Evolutionary conservation across 495 filamentous ascomycete species (phyloP).

Genomic region (Aspergillus taichungensis): DNA sequence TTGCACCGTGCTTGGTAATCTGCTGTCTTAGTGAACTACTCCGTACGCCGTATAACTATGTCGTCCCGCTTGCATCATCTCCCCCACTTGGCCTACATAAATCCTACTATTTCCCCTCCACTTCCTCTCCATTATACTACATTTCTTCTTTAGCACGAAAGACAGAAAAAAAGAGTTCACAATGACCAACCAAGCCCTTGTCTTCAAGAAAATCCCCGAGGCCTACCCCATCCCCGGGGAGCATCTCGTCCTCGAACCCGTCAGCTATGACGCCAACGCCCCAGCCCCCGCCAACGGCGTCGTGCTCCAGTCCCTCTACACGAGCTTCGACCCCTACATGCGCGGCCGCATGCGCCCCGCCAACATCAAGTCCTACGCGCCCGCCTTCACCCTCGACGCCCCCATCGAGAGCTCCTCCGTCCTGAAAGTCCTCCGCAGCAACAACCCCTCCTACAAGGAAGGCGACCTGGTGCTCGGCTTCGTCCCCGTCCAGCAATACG

Average conservation of each 20-base stretch:
- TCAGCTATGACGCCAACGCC: slow-evolving; percentile 55
- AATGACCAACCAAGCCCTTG: slow-evolving; percentile 64
- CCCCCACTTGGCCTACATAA: no score
- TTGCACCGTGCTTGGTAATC: no score
- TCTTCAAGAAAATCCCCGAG: slow-evolving; percentile 65
- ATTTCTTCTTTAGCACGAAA: no score
- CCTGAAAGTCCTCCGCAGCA: slow-evolving; percentile 58
- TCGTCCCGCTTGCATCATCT: no score
- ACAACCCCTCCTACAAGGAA: slow-evolving; percentile 47
- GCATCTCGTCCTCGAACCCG: slow-evolving; percentile 61
- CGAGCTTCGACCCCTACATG: slow-evolving; percentile 85
- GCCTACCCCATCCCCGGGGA: slow-evolving; percentile 64
- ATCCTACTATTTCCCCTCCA: no score
- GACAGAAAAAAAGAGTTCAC: slow-evolving; percentile 1
- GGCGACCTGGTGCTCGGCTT: slow-evolving; percentile 60
- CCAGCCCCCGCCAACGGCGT: slow-evolving; percentile 60
- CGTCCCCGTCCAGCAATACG: slow-evolving; percentile 56
- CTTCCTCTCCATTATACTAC: not conserved
- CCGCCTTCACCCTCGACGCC: slow-evolving; percentile 45
- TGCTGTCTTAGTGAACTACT: no score
- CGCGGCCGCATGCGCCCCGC: slow-evolving; percentile 55
- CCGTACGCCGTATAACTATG: no score
- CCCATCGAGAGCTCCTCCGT: slow-evolving; percentile 52
- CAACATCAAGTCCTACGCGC: slow-evolving; percentile 52
- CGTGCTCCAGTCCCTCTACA: slow-evolving; percentile 61